Evolutionary conservation across 1,284 basidiomycete species (phyloP).

Genomic region (Sanghuangporus weigelae): DNA sequence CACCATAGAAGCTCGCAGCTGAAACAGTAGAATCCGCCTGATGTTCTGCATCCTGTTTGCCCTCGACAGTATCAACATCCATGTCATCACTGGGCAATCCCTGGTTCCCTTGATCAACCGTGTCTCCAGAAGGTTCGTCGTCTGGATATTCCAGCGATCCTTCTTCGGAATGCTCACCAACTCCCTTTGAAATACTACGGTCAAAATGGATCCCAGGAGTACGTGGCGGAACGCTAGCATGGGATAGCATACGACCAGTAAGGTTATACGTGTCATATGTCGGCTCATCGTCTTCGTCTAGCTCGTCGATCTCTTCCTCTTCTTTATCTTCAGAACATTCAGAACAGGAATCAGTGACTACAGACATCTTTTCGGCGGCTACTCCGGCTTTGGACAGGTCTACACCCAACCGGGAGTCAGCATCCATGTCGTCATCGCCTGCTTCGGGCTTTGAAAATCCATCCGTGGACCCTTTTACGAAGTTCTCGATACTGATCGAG

Average conservation of each 20-base stretch:
- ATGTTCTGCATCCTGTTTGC: neutral
- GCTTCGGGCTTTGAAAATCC: neutral
- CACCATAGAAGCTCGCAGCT: constrained; percentile 1
- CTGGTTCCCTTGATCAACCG: neutral
- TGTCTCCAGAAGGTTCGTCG: neutral
- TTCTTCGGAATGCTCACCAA: neutral
- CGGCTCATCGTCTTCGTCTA: constrained; percentile 6
- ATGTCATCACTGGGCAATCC: neutral
- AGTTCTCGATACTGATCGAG: neutral
- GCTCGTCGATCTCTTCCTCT: neutral
- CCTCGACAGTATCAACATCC: neutral
- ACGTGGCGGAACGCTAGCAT: no score
- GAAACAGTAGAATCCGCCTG: neutral
- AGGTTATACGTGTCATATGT: no score
- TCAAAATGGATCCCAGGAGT: neutral
- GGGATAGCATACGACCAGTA: no score
- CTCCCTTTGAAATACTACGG: neutral
- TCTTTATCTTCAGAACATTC: constrained; percentile 5
- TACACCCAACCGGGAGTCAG: neutral
- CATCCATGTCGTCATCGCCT: neutral
- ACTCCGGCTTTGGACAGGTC: constrained; percentile 5
- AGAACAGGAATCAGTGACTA: neutral
- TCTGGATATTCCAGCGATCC: neutral
- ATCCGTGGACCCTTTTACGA: neutral
- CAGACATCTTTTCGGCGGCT: neutral